Percentiles rank a stretch among this genome's conserved stretches.
phyloP scores from a whole-genome alignment of 345 rosid species.

The Mallotus nudiflorus region DNA sequence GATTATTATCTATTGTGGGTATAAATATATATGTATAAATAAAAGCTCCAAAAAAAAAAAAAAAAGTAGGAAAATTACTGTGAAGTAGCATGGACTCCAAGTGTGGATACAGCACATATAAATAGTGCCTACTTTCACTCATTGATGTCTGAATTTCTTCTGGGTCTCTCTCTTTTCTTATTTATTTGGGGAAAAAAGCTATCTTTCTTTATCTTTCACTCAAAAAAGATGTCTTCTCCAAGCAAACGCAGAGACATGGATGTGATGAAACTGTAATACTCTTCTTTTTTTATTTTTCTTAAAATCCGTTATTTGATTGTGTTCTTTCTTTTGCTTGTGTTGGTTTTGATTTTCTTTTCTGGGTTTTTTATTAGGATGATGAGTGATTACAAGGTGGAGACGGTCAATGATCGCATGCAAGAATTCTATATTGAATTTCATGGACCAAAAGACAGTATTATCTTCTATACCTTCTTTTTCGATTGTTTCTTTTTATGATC shows the following conservation, averaged over 20 bases:
- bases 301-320: background rate
- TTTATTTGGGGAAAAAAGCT: constrained; percentile 7
- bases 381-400: constrained; percentile 99
- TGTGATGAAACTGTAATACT: constrained; percentile 97
- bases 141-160: constrained; percentile 31
- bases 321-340: background rate
- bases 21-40: background rate
- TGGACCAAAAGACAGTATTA: constrained; percentile 94
- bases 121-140: constrained; percentile 27
- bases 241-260: constrained; percentile 99
- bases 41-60: too few species aligned
- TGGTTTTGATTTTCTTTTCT: background rate
- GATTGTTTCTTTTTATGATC: constrained; percentile 6
- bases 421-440: constrained; percentile 94
- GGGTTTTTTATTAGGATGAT: constrained; percentile 71
- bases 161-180: constrained; percentile 1
- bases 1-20: too few species aligned
- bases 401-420: constrained; percentile 95
- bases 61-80: background rate
- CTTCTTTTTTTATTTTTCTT: background rate
- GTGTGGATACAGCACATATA: constrained; percentile 16
- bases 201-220: background rate
- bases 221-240: constrained; percentile 76
- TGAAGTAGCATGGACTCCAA: background rate
- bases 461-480: constrained; percentile 21